Evolutionary conservation across 148 eudicot genomes (phyloP), one percentile per base, ranked within the genome.

Genomic region (Camellia granthamiana): DNA sequence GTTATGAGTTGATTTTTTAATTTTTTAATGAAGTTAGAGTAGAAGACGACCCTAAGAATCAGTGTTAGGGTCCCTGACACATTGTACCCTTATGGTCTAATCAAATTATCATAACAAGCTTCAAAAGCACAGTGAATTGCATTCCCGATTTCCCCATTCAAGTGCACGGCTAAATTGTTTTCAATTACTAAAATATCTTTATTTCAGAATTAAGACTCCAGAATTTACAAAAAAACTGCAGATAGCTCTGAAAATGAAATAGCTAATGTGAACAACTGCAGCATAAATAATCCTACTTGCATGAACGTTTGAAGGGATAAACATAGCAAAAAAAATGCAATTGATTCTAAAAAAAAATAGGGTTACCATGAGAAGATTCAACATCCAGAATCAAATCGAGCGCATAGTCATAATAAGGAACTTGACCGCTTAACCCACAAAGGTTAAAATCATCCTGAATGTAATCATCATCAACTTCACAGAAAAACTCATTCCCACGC

Each of bases 331-430:
- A n/a, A n/a, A n/a, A n/a, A n/a, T n/a, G n/a, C n/a, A n/a, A n/a
- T n/a, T 38, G 8, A 9, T 52, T 6, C 5, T 3, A n/a, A 74
- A 5, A 54, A 73, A 58, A 61, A 42, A 65, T 5, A 60, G 46
- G 64, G 78, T 76, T 72, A 85, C 87, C 84, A 76, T 84, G 82
- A 73, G 87, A 84, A 13, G 87, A 81, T 62, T 84, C 87, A 55
- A 84, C 74, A 56, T 84, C 87, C 77, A 84, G 70, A 51, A 84
- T 81, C 54, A 85, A 67, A 79, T 85, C 85, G 14, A 85, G 83
- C n/a, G 87, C 87, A 58, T 85, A 85, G 72, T 85, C 87, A 72
- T 81, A 84, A 46, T 81, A 84, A 38, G 87, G 87, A 78, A 84
- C 84, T 81, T 84, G 87, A 52, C 79, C 78, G 60, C 84, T 81